Evolutionary conservation across 2,329 filamentous ascomycete species (phyloP).

Genomic region (Elsinoe necatrix): DNA sequence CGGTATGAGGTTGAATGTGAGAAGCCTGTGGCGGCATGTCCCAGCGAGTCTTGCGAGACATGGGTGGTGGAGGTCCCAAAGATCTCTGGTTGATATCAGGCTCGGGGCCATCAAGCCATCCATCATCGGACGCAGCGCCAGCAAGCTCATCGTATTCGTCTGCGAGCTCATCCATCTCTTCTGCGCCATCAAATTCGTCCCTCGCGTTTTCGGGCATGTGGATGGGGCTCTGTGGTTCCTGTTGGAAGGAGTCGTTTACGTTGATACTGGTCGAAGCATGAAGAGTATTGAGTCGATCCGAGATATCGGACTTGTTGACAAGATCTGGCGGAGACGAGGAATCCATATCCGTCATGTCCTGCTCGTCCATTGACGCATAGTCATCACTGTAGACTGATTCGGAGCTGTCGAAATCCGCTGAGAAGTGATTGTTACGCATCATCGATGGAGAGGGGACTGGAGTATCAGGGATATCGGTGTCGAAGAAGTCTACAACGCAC

Average conservation of each 20-base stretch:
- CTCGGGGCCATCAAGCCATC: neutral
- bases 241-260: too few relatives aligned
- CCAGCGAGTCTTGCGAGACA: conserved; percentile 3
- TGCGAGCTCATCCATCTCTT: neutral
- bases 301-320: neutral
- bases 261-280: neutral
- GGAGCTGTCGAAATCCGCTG: neutral
- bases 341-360: neutral
- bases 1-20: neutral
- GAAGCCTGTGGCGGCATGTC: neutral
- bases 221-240: too few relatives aligned
- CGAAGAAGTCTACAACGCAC: neutral
- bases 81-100: neutral
- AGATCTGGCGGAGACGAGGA: neutral
- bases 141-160: conserved; percentile 5
- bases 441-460: neutral
- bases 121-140: neutral
- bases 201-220: too few relatives aligned
- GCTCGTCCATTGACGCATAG: neutral
- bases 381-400: conserved; percentile 8
- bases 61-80: neutral
- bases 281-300: neutral
- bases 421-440: neutral
- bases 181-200: neutral
- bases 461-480: neutral